Conservation (phyloP, 2,329 filamentous ascomycete genomes). For the Hansfordia pulvinata region DNA sequence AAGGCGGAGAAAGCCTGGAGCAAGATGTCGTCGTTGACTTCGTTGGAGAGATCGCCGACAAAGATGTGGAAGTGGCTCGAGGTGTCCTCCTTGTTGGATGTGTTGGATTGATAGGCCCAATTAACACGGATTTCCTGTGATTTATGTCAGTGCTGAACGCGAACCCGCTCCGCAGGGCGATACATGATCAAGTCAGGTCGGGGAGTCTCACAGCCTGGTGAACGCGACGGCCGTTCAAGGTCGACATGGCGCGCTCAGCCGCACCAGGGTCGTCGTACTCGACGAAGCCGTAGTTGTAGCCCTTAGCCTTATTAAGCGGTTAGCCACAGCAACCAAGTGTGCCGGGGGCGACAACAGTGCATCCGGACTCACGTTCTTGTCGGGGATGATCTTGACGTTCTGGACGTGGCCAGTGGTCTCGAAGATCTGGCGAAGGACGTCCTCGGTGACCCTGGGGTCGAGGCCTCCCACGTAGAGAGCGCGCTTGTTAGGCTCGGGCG, state of each 20-base stretch:
- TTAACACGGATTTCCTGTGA: conserved; percentile 92
- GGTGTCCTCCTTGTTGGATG: conserved; percentile 86
- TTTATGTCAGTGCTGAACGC: conserved; percentile 4
- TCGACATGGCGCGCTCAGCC: conserved; percentile 94
- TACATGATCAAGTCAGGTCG: conserved; percentile 1
- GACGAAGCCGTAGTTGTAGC: conserved; percentile 97
- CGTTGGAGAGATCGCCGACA: conserved; percentile 92
- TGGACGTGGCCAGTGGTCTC: conserved; percentile 97
- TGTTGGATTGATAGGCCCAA: conserved; percentile 98
- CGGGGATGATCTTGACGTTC: conserved; percentile 98
- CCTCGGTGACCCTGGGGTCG: conserved; percentile 89
- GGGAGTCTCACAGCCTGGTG: conserved; percentile 72
- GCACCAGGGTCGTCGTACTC: conserved; percentile 97
- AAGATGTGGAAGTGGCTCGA: conserved; percentile 99
- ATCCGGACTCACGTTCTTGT: conserved; percentile 78
- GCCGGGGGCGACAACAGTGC: neutral
- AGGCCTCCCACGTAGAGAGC: conserved; percentile 92
- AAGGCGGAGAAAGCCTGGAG: conserved; percentile 92
- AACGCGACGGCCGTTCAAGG: conserved; percentile 85
- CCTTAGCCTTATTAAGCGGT: conserved; percentile 60
- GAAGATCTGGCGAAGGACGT: conserved; percentile 93
- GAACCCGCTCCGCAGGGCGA: neutral
- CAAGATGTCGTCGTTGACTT: conserved; percentile 94
- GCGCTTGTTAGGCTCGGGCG: conserved; percentile 96
- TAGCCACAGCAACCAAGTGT: neutral